Conservation (phyloP, 1,284 basidiomycete genomes). For the Meira miltonrushii region DNA sequence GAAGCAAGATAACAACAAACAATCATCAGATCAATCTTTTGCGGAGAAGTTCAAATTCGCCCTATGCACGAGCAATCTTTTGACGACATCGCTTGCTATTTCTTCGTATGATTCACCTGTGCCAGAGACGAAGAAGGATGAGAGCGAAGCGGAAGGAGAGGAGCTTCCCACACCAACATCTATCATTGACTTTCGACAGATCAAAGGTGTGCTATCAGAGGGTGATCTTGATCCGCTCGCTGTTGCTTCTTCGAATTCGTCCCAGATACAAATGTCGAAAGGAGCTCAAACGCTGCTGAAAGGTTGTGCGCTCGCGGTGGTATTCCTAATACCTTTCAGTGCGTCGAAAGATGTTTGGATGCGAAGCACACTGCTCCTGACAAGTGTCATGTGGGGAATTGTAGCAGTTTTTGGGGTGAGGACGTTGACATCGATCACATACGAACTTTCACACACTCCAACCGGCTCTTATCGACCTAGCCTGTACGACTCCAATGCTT, state of each 20-base stretch:
- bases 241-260: background rate
- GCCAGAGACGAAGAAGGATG: background rate
- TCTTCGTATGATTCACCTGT: conserved; percentile 37
- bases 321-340: background rate
- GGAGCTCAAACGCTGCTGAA: background rate
- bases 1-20: background rate
- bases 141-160: background rate
- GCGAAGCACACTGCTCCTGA: background rate
- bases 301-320: background rate
- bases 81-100: conserved; percentile 44
- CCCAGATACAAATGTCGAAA: too few relatives aligned
- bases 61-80: conserved; percentile 47
- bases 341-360: background rate
- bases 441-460: background rate
- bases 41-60: conserved; percentile 45
- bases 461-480: background rate
- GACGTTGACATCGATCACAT: background rate
- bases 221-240: too few relatives aligned
- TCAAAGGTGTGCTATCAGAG: too few relatives aligned
- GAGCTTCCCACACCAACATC: background rate
- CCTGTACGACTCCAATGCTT: background rate
- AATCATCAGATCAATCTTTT: conserved; percentile 20
- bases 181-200: too few relatives aligned
- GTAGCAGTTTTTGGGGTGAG: background rate
- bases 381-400: background rate